These are phyloP conservation scores for Hemileia vastatrix DNA, from an alignment of 1,284 basidiomycete species.

Conservation along the genomic window DNA sequence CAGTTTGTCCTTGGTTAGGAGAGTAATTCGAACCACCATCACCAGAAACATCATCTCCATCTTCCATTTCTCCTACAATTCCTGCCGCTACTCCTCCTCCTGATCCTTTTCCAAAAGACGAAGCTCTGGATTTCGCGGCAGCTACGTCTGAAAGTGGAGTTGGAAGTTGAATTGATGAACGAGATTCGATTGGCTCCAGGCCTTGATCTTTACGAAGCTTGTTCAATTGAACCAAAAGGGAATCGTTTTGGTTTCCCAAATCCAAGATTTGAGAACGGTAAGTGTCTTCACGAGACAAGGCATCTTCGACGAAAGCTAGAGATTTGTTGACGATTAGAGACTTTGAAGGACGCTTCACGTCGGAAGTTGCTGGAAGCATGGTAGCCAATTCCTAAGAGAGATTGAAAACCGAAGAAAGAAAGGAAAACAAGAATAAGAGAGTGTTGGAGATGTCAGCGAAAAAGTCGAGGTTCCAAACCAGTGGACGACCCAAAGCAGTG, in stretches of 20 bases:
- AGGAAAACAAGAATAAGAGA: too few relatives aligned
- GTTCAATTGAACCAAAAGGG: slow-evolving; percentile 34
- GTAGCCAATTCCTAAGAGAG: slow-evolving; percentile 56
- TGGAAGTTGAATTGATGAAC: neutral
- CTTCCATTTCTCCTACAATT: neutral
- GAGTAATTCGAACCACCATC: neutral
- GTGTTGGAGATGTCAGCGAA: neutral
- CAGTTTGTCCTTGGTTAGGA: neutral
- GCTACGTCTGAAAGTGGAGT: neutral
- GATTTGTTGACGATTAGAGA: slow-evolving; percentile 80
- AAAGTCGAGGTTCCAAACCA: neutral
- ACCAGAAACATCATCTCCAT: neutral
- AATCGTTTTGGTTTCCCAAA: slow-evolving; percentile 29
- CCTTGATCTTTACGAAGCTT: slow-evolving; percentile 29
- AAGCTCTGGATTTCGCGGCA: neutral
- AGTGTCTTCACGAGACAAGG: slow-evolving; percentile 30
- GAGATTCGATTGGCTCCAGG: slow-evolving; percentile 18
- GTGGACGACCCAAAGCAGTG: too few relatives aligned
- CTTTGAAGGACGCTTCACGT: slow-evolving; percentile 82
- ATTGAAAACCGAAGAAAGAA: too few relatives aligned
- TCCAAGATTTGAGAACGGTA: slow-evolving; percentile 33
- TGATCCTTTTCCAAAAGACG: too few relatives aligned
- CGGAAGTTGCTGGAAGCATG: slow-evolving; percentile 76
- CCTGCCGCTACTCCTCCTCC: neutral
- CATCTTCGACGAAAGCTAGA: slow-evolving; percentile 30